Conservation (phyloP, 306 rosid species). For the Geum urbanum region DNA sequence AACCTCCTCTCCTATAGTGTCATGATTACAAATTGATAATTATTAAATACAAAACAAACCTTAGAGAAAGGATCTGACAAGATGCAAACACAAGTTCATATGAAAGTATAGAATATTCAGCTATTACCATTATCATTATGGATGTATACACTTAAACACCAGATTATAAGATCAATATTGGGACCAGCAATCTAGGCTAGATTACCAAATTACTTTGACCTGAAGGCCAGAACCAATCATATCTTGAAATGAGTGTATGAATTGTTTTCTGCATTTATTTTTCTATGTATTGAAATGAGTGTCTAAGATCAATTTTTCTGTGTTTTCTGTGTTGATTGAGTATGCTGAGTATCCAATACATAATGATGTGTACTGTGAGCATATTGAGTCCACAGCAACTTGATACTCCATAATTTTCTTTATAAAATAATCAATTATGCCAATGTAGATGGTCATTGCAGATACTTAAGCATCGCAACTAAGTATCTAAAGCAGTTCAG, state of each 20-base stretch:
- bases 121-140: neutral
- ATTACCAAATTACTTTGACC: neutral
- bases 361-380: neutral
- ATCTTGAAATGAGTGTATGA: neutral
- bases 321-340: too few species aligned
- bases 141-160: neutral
- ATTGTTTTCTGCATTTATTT: neutral
- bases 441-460: neutral
- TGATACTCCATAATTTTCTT: neutral
- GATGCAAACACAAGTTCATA: neutral
- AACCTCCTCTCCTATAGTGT: slow-evolving; percentile 71
- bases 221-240: neutral
- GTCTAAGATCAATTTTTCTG: too few species aligned
- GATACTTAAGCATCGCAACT: neutral
- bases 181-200: neutral
- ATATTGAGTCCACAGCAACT: neutral
- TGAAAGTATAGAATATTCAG: neutral
- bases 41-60: neutral
- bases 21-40: slow-evolving; percentile 22
- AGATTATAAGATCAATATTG: neutral
- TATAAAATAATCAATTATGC: neutral
- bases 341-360: slow-evolving; percentile 3
- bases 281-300: too few species aligned
- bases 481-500: neutral
- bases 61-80: neutral